Base-by-base conservation (phyloP, 78 protist genomes). In the Cavenderia fasciculata region DNA sequence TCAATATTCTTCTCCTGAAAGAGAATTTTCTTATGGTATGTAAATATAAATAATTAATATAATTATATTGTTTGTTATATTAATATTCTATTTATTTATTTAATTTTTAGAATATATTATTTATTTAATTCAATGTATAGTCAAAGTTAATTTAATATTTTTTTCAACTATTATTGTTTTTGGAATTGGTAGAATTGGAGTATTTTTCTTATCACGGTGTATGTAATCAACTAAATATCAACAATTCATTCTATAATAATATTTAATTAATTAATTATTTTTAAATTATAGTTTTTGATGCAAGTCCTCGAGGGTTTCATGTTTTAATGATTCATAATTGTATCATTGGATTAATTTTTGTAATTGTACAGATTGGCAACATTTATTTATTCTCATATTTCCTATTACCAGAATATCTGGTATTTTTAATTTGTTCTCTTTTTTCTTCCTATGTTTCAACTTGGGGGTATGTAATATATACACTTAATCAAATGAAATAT, bases 351-450 rank as follows among this genome's bases (percentile, higher is more conserved):
- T 27, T 69, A 2, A 38, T 78, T n/a, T 78, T 78, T 52, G n/a
- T 78, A 31, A 51, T 78, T 34, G 87, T 77, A 19, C 88, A 79
- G 52, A 66, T 79, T n/a, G 88, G 88, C n/a, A 46, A 52, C 12
- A 66, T 79, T 16, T 63, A 52, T 29, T 52, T 79, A 51, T 79
- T 79, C 41, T 66, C 77, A 52, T 36, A 29, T 31, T 66, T 79
- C 27, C 11, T 79, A 23, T 34, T 46, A 63, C 18, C 88, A 21
- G 88, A 79, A 41, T 79, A 79, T 54, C 29, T 79, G 29, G 47
- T 79, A 79, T 79, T 79, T 41, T 47, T 79, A 16, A 54, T 66
- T 4, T 36, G 66, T 41, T 66, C 76, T n/a, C 52, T 79, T 21
- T 29, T 79, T 19, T 40, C 88, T 18, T 66, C 68, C 11, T 79